Evolutionary conservation across 305 asterid genomes (phyloP).

Genomic region (Plantago lanceolata): DNA sequence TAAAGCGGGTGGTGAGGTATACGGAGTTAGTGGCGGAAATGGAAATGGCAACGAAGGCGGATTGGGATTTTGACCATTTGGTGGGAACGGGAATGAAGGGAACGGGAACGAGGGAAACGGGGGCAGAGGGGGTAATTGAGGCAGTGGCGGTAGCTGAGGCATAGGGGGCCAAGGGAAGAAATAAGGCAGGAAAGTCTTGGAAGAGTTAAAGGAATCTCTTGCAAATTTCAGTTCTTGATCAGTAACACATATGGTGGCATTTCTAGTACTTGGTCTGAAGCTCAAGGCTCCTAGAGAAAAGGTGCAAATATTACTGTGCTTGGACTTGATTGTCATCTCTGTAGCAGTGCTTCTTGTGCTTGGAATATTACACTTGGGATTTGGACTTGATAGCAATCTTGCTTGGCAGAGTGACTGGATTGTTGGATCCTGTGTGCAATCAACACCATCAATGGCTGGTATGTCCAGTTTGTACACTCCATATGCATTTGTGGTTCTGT

Average conservation of each 20-base stretch:
- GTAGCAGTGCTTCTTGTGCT: conserved; percentile 25
- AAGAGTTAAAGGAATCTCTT: conserved; percentile 26
- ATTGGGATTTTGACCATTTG: neutral
- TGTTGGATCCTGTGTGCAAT: conserved; percentile 35
- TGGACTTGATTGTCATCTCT: conserved; percentile 37
- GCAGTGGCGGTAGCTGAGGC: conserved; percentile 27
- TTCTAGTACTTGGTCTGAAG: conserved; percentile 33
- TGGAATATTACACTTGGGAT: conserved; percentile 29
- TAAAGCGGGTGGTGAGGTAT: conserved; percentile 11
- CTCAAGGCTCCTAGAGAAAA: conserved; percentile 41
- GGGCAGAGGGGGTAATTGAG: conserved; percentile 24
- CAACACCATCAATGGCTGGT: conserved; percentile 38
- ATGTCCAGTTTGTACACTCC: conserved; percentile 50
- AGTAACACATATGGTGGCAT: conserved; percentile 32
- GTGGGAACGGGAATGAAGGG: conserved; percentile 19
- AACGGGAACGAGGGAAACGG: conserved; percentile 22
- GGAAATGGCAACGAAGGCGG: conserved; percentile 22
- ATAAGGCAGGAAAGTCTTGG: conserved; percentile 37
- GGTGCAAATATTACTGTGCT: conserved; percentile 31
- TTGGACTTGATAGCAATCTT: conserved; percentile 24
- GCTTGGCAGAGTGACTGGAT: conserved; percentile 40
- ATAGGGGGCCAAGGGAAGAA: conserved; percentile 30
- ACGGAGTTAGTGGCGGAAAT: neutral
- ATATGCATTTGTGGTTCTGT: conserved; percentile 40
- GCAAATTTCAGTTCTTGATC: conserved; percentile 3